A percentile compares a stretch with the other conserved stretches of the same genome.
Evolutionary conservation across 345 rosid genomes (phyloP).

Genomic region (Citrus inodora): DNA sequence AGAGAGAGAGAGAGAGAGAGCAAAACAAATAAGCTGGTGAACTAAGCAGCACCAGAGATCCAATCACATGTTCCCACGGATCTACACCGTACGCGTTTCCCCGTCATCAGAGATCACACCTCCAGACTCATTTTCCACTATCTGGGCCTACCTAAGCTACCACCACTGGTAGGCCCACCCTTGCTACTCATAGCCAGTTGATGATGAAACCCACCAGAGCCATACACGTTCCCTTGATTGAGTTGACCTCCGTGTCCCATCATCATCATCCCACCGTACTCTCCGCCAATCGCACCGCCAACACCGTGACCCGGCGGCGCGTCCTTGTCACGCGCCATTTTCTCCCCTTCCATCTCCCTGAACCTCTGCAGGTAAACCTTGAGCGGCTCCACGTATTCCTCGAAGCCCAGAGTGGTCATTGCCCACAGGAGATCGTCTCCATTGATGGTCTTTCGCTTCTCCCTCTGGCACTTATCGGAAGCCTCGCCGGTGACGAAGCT

Average conservation of each 20-base stretch:
- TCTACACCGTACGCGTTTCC: slow-evolving; percentile 3
- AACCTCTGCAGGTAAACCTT: slow-evolving; percentile 71
- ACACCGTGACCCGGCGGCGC: slow-evolving; percentile 17
- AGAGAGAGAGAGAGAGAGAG: too few species aligned
- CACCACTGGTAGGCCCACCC: slow-evolving; percentile 9
- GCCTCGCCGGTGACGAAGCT: slow-evolving; percentile 81
- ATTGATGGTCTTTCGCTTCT: slow-evolving; percentile 77
- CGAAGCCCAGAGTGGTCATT: slow-evolving; percentile 73
- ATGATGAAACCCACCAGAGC: slow-evolving; percentile 27
- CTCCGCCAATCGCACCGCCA: neutral
- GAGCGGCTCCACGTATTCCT: slow-evolving; percentile 70
- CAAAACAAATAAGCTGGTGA: neutral
- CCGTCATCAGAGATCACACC: neutral
- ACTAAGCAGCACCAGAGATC: neutral
- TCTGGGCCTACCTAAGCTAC: slow-evolving; percentile 15
- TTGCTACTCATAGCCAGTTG: slow-evolving; percentile 16
- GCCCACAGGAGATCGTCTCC: slow-evolving; percentile 64
- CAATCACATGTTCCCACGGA: neutral
- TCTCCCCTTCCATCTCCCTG: slow-evolving; percentile 74
- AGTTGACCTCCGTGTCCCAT: slow-evolving; percentile 5
- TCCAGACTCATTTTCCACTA: neutral
- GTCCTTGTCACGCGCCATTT: slow-evolving; percentile 39
- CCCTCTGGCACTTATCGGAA: slow-evolving; percentile 74
- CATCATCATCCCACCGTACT: slow-evolving; percentile 8
- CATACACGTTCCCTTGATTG: slow-evolving; percentile 21